Conservation (phyloP, 2,329 filamentous ascomycete species). For the Diaporthe australafricana region DNA sequence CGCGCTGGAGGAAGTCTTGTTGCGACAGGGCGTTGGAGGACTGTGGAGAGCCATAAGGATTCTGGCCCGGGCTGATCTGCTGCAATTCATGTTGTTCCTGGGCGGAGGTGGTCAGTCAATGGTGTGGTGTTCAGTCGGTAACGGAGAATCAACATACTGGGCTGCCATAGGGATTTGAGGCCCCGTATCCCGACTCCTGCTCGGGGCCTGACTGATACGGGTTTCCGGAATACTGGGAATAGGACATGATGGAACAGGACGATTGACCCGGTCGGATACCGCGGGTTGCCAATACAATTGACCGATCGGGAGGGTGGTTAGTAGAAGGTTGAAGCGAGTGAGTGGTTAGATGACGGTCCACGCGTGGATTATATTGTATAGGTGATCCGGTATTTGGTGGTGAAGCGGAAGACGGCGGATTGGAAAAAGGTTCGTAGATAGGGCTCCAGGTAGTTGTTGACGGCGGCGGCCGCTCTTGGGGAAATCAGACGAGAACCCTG, state of each 20-base stretch:
- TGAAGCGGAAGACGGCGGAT: not conserved
- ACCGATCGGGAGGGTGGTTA: conserved; percentile 38
- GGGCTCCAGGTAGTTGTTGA: not conserved
- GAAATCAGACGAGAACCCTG: not conserved
- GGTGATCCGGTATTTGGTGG: not conserved
- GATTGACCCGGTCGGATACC: conserved; percentile 5
- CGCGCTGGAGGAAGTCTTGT: conserved; percentile 75
- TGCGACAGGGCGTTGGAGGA: conserved; percentile 63
- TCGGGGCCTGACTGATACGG: conserved; percentile 45
- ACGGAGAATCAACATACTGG: conserved; percentile 31
- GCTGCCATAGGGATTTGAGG: conserved; percentile 28
- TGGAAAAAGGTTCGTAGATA: not conserved
- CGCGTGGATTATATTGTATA: conserved; percentile 27
- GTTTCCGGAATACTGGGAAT: conserved; percentile 40
- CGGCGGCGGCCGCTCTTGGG: conserved; percentile 6
- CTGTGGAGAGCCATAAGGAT: conserved; percentile 42
- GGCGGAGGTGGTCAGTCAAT: conserved; percentile 12
- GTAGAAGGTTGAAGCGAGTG: conserved; percentile 41
- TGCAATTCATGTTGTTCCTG: conserved; percentile 67
- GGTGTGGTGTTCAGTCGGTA: conserved; percentile 39
- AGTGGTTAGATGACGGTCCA: conserved; percentile 29
- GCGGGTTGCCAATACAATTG: conserved; percentile 11
- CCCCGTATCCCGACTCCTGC: conserved; percentile 29
- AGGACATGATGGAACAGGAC: conserved; percentile 39
- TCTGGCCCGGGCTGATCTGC: conserved; percentile 41